These are phyloP conservation scores for Phaseolus coccineus DNA, from an alignment of 331 rosid genomes.

Conservation along the genomic window DNA sequence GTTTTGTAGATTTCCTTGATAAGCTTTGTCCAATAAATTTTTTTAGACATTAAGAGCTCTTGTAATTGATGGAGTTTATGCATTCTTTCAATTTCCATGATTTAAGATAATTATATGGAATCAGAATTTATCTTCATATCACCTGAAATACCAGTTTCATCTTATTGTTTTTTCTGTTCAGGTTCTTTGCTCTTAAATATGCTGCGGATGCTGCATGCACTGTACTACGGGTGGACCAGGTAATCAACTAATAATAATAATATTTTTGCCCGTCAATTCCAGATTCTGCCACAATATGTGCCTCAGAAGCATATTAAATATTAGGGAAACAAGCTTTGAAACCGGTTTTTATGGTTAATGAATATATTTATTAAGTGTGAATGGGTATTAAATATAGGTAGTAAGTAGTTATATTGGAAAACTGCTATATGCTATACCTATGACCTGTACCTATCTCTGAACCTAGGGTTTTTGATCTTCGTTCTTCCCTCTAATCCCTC, in stretches of 20 bases:
- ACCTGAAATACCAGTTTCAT: slow-evolving; percentile 5
- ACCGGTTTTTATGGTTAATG: not conserved
- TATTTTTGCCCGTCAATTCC: not conserved
- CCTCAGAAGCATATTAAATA: not conserved
- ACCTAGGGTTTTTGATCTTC: too few relatives aligned
- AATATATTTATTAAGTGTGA: not conserved
- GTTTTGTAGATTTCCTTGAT: slow-evolving; percentile 1
- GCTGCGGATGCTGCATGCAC: slow-evolving; percentile 99
- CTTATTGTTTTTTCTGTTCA: slow-evolving; percentile 44
- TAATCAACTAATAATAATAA: slow-evolving; percentile 40
- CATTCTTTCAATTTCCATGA: slow-evolving; percentile 10
- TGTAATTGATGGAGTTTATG: slow-evolving; percentile 23
- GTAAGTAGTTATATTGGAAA: too few relatives aligned
- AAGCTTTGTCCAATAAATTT: slow-evolving; percentile 8
- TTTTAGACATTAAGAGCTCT: not conserved
- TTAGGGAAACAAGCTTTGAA: not conserved
- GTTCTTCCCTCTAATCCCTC: too few relatives aligned
- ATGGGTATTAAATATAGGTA: too few relatives aligned
- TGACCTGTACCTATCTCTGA: too few relatives aligned
- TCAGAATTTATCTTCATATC: slow-evolving; percentile 1
- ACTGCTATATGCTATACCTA: too few relatives aligned
- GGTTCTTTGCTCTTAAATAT: slow-evolving; percentile 89
- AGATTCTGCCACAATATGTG: slow-evolving; percentile 2
- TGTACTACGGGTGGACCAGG: slow-evolving; percentile 95
- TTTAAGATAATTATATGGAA: slow-evolving; percentile 22